Percentiles rank a stretch among this genome's conserved stretches.
Conservation (phyloP, 306 rosid genomes). For the Fragaria vesca region DNA sequence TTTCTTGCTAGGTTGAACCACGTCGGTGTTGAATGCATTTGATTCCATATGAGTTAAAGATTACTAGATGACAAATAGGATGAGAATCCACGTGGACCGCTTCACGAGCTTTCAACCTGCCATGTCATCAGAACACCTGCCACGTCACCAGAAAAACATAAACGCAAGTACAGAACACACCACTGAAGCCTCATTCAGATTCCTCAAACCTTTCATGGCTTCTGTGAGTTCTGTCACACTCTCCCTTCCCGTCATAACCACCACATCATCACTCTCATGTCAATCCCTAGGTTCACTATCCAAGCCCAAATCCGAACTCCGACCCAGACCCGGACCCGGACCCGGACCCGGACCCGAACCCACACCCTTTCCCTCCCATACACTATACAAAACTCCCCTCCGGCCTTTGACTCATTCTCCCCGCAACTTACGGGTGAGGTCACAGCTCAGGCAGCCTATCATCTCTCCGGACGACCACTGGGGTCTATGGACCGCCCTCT, state of each 20-base stretch:
- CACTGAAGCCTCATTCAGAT: neutral
- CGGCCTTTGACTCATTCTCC: neutral
- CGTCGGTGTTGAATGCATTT: neutral
- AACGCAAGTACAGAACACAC: neutral
- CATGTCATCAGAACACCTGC: neutral
- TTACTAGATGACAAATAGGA: too few species aligned
- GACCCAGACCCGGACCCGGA: neutral
- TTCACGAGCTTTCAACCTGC: neutral
- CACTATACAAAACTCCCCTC: neutral
- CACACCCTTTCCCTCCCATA: neutral
- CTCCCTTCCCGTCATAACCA: constrained; percentile 12
- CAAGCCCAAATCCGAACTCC: neutral
- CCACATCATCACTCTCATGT: constrained; percentile 7
- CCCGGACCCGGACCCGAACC: neutral
- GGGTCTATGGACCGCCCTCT: constrained; percentile 46
- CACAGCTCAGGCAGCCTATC: constrained; percentile 34
- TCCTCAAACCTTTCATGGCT: constrained; percentile 14
- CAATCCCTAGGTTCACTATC: neutral
- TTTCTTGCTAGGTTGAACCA: neutral
- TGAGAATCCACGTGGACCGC: neutral
- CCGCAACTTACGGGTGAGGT: constrained; percentile 9
- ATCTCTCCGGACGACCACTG: constrained; percentile 47
- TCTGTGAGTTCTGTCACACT: neutral
- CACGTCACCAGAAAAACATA: neutral
- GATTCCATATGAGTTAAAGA: neutral